These are phyloP conservation scores for Vickermania spadyakhi DNA, from an alignment of 208 protist species.

Conservation along the genomic window DNA sequence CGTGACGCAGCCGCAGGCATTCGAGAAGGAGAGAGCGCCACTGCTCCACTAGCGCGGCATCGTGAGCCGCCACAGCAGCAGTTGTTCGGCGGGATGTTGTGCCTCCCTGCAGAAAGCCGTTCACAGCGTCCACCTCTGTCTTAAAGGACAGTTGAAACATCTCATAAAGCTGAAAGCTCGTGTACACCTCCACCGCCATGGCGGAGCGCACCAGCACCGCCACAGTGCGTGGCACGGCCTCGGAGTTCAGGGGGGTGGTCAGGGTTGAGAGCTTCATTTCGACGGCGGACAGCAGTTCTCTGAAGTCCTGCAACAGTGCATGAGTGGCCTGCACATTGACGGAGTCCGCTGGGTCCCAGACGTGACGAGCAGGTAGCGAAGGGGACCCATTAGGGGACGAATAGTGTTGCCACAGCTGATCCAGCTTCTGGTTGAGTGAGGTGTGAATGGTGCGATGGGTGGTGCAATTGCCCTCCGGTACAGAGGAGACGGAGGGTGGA, in stretches of 20 bases:
- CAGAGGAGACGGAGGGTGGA: background rate
- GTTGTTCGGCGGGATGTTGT: background rate
- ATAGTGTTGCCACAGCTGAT: background rate
- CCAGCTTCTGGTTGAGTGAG: conserved; percentile 1
- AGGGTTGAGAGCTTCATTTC: background rate
- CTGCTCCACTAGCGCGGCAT: too few relatives aligned
- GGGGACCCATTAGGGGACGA: background rate
- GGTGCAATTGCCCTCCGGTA: background rate
- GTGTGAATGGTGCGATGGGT: conserved; percentile 1
- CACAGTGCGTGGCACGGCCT: background rate
- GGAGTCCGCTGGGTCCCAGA: background rate
- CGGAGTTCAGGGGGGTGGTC: background rate
- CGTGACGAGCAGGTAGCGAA: background rate
- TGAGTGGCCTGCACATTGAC: too few relatives aligned
- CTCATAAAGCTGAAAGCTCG: background rate
- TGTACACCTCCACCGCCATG: background rate
- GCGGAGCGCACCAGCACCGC: background rate
- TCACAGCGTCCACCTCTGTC: background rate
- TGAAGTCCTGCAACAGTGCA: too few relatives aligned
- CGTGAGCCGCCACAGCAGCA: background rate
- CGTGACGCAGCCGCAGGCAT: background rate
- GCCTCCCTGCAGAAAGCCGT: background rate
- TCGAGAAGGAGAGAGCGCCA: background rate
- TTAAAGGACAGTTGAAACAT: background rate
- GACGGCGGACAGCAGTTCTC: too few relatives aligned